A percentile compares a stretch with the other conserved stretches of the same genome.
phyloP scores from a whole-genome alignment of 2,329 filamentous ascomycete genomes.

The Cytospora paraplurivora region DNA sequence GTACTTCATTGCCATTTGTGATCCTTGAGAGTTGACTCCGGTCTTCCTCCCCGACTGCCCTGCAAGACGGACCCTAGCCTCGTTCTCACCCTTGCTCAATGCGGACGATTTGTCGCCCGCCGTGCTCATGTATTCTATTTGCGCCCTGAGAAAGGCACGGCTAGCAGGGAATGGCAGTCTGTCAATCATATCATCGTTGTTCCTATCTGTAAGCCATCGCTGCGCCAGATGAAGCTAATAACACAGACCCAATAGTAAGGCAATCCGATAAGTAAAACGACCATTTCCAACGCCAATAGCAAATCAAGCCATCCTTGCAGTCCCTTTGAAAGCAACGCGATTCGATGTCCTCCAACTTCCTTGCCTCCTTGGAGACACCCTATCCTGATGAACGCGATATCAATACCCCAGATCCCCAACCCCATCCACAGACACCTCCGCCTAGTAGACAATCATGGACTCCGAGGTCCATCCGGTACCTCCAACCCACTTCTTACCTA shows the following conservation, averaged over 20 bases:
- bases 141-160: background rate
- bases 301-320: background rate
- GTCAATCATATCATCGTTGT: background rate
- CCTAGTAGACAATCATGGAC: slow-evolving; percentile 29
- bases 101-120: background rate
- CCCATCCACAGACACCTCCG: slow-evolving; percentile 22
- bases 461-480: slow-evolving; percentile 24
- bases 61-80: too few relatives aligned
- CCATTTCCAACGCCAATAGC: background rate
- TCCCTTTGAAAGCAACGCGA: background rate
- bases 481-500: slow-evolving; percentile 32
- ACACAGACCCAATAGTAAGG: background rate
- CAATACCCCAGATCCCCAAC: background rate
- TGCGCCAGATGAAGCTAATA: background rate
- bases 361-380: background rate
- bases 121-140: background rate
- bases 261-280: background rate
- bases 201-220: background rate
- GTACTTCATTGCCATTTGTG: background rate
- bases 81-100: too few relatives aligned
- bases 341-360: background rate
- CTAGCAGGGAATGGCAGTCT: background rate
- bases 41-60: background rate
- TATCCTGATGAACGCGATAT: background rate
- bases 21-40: background rate